Conservation (phyloP, 2,329 filamentous ascomycete species). For the Gaeumannomyces tritici region DNA sequence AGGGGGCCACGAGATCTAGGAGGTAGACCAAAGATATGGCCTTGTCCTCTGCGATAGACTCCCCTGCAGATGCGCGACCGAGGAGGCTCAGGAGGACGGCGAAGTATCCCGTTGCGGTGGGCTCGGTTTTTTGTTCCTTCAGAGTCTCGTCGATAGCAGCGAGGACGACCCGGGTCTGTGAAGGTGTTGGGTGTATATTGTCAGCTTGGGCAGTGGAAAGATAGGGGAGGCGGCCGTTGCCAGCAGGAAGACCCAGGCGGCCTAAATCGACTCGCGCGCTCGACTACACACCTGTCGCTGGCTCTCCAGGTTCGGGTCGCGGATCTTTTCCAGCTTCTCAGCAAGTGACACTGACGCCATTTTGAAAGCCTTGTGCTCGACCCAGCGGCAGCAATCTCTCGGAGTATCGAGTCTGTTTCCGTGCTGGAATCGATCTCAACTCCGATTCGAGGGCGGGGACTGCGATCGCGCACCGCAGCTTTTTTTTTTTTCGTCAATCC, state of each 20-base stretch:
- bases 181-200: neutral
- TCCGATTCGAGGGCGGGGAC: neutral
- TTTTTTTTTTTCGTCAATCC: neutral
- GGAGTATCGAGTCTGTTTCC: neutral
- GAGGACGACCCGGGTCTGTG: slow-evolving; percentile 73
- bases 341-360: slow-evolving; percentile 3
- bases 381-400: neutral
- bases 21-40: slow-evolving; percentile 87
- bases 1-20: slow-evolving; percentile 82
- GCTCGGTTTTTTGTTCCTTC: slow-evolving; percentile 73
- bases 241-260: neutral
- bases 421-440: neutral
- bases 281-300: slow-evolving; percentile 1
- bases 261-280: neutral
- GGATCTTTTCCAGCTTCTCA: slow-evolving; percentile 7
- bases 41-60: slow-evolving; percentile 69
- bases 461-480: neutral
- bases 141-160: slow-evolving; percentile 89
- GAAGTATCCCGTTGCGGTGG: slow-evolving; percentile 86
- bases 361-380: neutral
- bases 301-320: slow-evolving; percentile 4
- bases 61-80: slow-evolving; percentile 60
- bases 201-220: slow-evolving; percentile 1
- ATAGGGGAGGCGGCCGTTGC: neutral
- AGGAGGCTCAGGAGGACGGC: slow-evolving; percentile 87